Evolutionary conservation across 2,329 filamentous ascomycete genomes (phyloP).

Genomic region (Ophiostoma tasmaniense): DNA sequence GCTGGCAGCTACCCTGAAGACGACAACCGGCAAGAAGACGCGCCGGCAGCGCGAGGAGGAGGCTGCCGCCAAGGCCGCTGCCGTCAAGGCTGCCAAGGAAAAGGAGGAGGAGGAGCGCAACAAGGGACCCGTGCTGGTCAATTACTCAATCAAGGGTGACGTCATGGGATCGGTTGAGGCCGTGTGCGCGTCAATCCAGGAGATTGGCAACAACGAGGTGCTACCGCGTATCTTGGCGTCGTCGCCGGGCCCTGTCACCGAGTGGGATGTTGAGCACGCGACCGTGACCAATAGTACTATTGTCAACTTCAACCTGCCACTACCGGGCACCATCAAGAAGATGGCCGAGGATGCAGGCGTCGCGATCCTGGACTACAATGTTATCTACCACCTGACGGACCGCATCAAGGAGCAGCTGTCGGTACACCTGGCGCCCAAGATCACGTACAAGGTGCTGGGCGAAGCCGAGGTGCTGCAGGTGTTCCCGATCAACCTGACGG

Average conservation of each 20-base stretch:
- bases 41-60: not conserved
- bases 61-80: slow-evolving; percentile 32
- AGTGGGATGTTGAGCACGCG: slow-evolving; percentile 86
- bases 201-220: slow-evolving; percentile 79
- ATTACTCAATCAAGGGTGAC: slow-evolving; percentile 85
- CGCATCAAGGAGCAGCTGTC: slow-evolving; percentile 61
- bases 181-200: slow-evolving; percentile 65
- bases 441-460: slow-evolving; percentile 65
- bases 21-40: not conserved
- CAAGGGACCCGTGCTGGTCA: slow-evolving; percentile 47
- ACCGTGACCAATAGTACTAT: slow-evolving; percentile 66
- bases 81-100: slow-evolving; percentile 27
- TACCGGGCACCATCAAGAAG: slow-evolving; percentile 58
- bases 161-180: slow-evolving; percentile 92
- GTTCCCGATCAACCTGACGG: slow-evolving; percentile 76
- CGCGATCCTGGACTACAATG: slow-evolving; percentile 71
- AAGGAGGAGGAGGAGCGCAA: slow-evolving; percentile 24
- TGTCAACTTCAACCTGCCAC: slow-evolving; percentile 74
- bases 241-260: slow-evolving; percentile 66
- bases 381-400: slow-evolving; percentile 75
- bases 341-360: slow-evolving; percentile 66
- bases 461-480: slow-evolving; percentile 79
- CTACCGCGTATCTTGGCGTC: slow-evolving; percentile 67
- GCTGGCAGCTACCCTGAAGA: not conserved
- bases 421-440: slow-evolving; percentile 56